Conservation (phyloP, 2,329 filamentous ascomycete species). For the Daldinia sp. region DNA sequence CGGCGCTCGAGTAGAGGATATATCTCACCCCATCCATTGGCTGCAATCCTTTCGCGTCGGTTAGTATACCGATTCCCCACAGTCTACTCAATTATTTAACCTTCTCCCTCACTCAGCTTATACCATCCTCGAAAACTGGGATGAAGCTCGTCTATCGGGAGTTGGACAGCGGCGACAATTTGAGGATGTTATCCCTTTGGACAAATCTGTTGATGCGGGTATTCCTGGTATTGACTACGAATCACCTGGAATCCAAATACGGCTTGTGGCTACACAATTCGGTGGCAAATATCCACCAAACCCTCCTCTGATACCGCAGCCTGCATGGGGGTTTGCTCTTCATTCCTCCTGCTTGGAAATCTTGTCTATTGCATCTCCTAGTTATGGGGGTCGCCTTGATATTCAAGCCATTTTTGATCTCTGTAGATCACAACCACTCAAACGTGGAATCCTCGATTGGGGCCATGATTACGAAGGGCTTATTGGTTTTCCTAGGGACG, state of each 20-base stretch:
- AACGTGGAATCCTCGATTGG: background rate
- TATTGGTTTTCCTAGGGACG: background rate
- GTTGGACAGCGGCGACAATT: background rate
- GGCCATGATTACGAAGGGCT: background rate
- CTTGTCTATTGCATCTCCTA: background rate
- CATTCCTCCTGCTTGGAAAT: background rate
- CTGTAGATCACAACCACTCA: background rate
- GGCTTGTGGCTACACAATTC: background rate
- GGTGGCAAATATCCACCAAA: background rate
- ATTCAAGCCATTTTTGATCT: background rate
- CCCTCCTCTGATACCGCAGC: background rate
- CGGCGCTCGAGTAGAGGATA: background rate
- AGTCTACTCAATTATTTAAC: background rate
- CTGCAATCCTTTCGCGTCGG: background rate
- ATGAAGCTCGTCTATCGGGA: background rate
- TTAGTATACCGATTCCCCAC: background rate
- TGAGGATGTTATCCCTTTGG: background rate
- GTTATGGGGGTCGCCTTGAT: background rate
- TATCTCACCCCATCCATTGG: background rate
- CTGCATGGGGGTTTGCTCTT: background rate
- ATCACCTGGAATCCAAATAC: background rate
- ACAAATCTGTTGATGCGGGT: background rate
- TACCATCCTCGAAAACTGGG: background rate
- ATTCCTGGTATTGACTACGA: background rate
- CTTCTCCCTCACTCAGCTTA: background rate